Percentiles rank a stretch among this genome's conserved stretches.
These are phyloP conservation scores for thale cress (Arabidopsis thaliana) DNA, from an alignment of 345 rosid species.

Conservation along the genomic window TAIR10.1 NC_003076.8:25852501-25853000, in stretches of 20 bases:
- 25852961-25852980: constrained; percentile 93
- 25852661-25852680: constrained; percentile 84
- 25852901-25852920: constrained; percentile 66
- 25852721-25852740: constrained; percentile 89
- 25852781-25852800: constrained; percentile 86
- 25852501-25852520: not conserved
- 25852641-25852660: constrained; percentile 98
- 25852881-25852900: not conserved
- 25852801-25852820: constrained; percentile 48
- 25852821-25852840: not conserved
- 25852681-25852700: constrained; percentile 97
- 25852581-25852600: constrained; percentile 86
- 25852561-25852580: constrained; percentile 47
- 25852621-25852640: constrained; percentile 81
- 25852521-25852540: constrained; percentile 20
- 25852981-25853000: constrained; percentile 86
- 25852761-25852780: constrained; percentile 94
- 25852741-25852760: constrained; percentile 86
- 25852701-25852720: constrained; percentile 84
- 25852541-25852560: constrained; percentile 46
- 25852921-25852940: constrained; percentile 95
- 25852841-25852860: not conserved
- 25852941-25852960: constrained; percentile 92
- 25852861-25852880: not conserved
- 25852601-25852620: constrained; percentile 94